Base-by-base conservation (phyloP, 192 early-diverging fungal species). In the Helicostylum pulchrum region DNA sequence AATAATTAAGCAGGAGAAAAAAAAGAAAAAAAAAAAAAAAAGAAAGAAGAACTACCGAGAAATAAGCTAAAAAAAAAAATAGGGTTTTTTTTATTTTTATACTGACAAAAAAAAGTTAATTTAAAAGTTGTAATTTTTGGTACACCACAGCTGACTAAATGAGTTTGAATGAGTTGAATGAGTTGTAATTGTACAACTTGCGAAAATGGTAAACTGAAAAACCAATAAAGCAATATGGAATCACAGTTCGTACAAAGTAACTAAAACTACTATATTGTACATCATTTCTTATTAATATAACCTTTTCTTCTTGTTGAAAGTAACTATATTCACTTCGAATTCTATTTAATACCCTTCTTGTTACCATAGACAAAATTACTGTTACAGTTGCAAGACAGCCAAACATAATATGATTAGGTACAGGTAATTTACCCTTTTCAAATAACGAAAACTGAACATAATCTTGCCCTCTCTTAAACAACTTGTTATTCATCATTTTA, bases 171-270 rank as follows among this genome's bases (percentile, higher is more conserved):
- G 19, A 30, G n/a, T 50, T 30, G 21, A n/a, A n/a, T n/a, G n/a
- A n/a, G n/a, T n/a, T n/a, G n/a, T 31, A 47, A 20, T 47, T 47
- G 45, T 47, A 26, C 58, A 7, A 50, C 23, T 23, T 31, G 15
- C 51, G 21, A 1, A 42, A 12, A 46, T 21, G 12, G 23, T 53
- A 65, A 11, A 55, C 7, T 9, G 53, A 20, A 15, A 55, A 52
- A 7, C 51, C 64, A 45, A 55, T 53, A 26, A 53, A 15, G 8
- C 53, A 47, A 44, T 65, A 65, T 17, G 64, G 64, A n/a, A 56
- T 9, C 3, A 65, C 15, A 2, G 14, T 65, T 55, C 55, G 31
- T n/a, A 55, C 20, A 6, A 32, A 2, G 47, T 26, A 65, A n/a
- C 15, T 26, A 10, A 46, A 14, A 15, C 21, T 19, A 15, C 34